Conservation (phyloP, 139 green algal species). For the Coccomyxa sp. region DNA sequence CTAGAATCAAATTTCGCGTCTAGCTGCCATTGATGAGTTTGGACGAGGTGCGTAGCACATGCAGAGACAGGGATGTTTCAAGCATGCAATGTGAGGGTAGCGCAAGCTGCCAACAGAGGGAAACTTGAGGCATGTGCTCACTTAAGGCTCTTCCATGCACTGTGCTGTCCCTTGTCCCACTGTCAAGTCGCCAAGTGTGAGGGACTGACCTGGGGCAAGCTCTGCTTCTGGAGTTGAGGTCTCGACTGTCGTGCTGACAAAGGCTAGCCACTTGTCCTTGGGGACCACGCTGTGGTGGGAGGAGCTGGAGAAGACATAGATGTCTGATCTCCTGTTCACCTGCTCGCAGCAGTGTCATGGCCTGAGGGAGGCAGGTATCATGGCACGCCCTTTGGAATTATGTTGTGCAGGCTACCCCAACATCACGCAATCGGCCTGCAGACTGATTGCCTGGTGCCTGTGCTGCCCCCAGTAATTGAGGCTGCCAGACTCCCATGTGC, state of each 20-base stretch:
- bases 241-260: slow-evolving; percentile 94
- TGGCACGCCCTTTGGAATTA: too few relatives aligned
- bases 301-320: slow-evolving; percentile 99
- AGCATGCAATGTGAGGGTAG: background rate
- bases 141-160: too few relatives aligned
- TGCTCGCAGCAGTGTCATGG: background rate
- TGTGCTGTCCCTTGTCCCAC: too few relatives aligned
- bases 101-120: too few relatives aligned
- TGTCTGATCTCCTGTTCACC: slow-evolving; percentile 74
- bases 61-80: background rate
- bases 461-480: too few relatives aligned
- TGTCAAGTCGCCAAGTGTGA: background rate
- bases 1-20: too few relatives aligned
- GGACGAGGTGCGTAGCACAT: background rate
- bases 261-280: slow-evolving; percentile 94
- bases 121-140: too few relatives aligned
- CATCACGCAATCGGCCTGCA: too few relatives aligned
- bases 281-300: slow-evolving; percentile 88
- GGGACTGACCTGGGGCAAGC: slow-evolving; percentile 32
- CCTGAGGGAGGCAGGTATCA: background rate
- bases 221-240: slow-evolving; percentile 65
- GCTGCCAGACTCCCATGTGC: too few relatives aligned
- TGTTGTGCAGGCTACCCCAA: too few relatives aligned
- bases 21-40: too few relatives aligned
- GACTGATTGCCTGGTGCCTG: too few relatives aligned